Base-by-base conservation (phyloP, 176 grass and related monocot genomes). In the Cenchrus fungigraminus region DNA sequence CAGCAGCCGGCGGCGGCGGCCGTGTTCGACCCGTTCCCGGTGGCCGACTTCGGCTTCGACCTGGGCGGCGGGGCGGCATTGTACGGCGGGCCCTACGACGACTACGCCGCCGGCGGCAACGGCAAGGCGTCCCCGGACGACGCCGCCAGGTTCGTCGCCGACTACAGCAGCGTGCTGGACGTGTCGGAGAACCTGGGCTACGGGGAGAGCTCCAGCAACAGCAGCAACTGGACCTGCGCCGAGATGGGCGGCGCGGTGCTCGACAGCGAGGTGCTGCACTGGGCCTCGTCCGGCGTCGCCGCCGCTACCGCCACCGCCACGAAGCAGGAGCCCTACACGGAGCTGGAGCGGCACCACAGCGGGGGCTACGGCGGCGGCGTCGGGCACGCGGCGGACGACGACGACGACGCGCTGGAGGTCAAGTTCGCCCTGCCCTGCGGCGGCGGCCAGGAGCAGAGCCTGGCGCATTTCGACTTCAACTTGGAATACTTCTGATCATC, bases 141-240 rank as follows among this genome's bases (percentile, higher is more conserved):
- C 8, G 47, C 31, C 20, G 79, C 64, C 22, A 75, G 69, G 5
- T 93, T 89, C 57, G 77, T 89, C 6, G 75, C 45, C 20, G 89
- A 96, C 42, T 91, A 96, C 76, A 93, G 88, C 74, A 87, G 86
- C 60, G 86, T 93, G 49, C 85, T 93, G 22, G 91, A 96, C 79
- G 91, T 87, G 50, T 91, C 94, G 9, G 94, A 96, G 81, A 91
- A 84, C 79, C 89, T 93, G 44, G 85, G 88, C 43, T 91, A 91
- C 34, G 86, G 91, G 4, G 94, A 96, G 79, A 93, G 89, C 87
- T 93, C 94, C 0, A 93, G 94, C 73, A 93, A 93, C 84, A 91
- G 94, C 80, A 97, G 89, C 77, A 94, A 91, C 68, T 93, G 89
- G 91, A 93, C 79, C 82, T 87, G 87, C 72, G 80, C 62, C 53